A percentile compares a stretch with the other conserved stretches of the same genome.
phyloP scores from a whole-genome alignment of 768 basidiomycete genomes.

The Trametes cubensis region DNA sequence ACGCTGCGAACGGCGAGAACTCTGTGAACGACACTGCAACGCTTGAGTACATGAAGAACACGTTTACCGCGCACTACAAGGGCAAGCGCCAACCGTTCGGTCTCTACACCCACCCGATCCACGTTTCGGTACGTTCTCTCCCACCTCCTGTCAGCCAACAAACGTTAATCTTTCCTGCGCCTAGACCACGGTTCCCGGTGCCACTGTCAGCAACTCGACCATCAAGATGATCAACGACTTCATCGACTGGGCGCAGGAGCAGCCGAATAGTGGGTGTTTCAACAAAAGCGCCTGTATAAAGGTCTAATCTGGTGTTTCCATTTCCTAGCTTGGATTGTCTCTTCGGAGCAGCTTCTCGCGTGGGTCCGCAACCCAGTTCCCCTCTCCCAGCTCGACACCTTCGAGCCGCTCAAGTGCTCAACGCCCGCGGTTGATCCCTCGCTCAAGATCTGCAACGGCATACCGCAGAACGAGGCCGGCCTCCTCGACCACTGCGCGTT shows the following conservation, averaged over 20 bases:
- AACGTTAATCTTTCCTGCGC: not conserved
- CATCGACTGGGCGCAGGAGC: constrained; percentile 79
- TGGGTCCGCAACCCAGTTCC: constrained; percentile 77
- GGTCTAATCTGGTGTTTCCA: not conserved
- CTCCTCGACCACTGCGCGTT: constrained; percentile 64
- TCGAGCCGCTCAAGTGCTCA: constrained; percentile 63
- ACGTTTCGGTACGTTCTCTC: constrained; percentile 53
- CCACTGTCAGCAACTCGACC: constrained; percentile 50
- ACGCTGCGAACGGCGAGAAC: constrained; percentile 54
- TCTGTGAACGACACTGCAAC: constrained; percentile 62
- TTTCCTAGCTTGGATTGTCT: constrained; percentile 68
- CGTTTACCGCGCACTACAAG: constrained; percentile 75
- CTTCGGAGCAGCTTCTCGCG: constrained; percentile 67
- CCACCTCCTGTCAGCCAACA: not conserved
- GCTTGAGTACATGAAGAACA: constrained; percentile 69
- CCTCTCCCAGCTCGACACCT: constrained; percentile 54
- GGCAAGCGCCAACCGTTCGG: constrained; percentile 79
- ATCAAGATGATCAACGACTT: constrained; percentile 79
- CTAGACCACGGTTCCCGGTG: constrained; percentile 60
- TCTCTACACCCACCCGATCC: constrained; percentile 81
- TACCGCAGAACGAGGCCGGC: constrained; percentile 67
- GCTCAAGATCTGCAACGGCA: constrained; percentile 73
- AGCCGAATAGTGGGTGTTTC: constrained; percentile 54
- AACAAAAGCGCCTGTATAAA: not conserved
- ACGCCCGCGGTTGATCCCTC: constrained; percentile 58